Evolutionary conservation across 257 asterid genomes (phyloP).

Genomic region (Cinchona pubescens): DNA sequence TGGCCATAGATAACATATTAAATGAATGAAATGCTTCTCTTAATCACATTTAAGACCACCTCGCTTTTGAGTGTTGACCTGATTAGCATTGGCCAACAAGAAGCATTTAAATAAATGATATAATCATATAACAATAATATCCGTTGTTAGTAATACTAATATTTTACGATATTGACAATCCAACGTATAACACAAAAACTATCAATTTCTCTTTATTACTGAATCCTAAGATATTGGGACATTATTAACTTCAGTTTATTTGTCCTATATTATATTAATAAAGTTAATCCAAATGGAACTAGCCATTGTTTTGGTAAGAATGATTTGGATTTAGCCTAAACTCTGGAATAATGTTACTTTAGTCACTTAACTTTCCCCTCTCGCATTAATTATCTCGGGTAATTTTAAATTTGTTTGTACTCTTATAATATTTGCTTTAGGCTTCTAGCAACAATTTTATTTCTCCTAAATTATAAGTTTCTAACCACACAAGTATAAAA

Average conservation of each 20-base stretch:
- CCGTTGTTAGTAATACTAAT: not conserved
- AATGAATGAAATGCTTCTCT: constrained; percentile 20
- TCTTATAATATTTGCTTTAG: not conserved
- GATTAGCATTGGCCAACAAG: constrained; percentile 32
- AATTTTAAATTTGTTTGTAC: too few species aligned
- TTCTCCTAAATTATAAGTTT: not conserved
- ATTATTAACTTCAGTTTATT: too few species aligned
- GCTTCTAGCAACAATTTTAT: not conserved
- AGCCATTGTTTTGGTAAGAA: not conserved
- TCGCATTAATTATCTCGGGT: not conserved
- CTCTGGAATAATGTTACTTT: not conserved
- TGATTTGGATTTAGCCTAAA: not conserved
- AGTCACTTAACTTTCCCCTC: not conserved
- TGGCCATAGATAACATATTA: constrained; percentile 31
- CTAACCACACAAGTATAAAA: not conserved
- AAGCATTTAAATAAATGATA: not conserved
- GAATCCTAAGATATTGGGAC: not conserved
- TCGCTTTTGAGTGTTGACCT: constrained; percentile 29
- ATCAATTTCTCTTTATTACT: not conserved
- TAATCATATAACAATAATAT: too few species aligned
- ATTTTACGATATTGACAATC: not conserved
- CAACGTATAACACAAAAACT: not conserved
- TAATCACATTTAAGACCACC: constrained; percentile 11
- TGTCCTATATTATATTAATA: too few species aligned
- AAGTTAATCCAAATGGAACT: not conserved